These are phyloP conservation scores for Aspergillus glaucus DNA, from an alignment of 2,329 filamentous ascomycete species.

Conservation along the genomic window DNA sequence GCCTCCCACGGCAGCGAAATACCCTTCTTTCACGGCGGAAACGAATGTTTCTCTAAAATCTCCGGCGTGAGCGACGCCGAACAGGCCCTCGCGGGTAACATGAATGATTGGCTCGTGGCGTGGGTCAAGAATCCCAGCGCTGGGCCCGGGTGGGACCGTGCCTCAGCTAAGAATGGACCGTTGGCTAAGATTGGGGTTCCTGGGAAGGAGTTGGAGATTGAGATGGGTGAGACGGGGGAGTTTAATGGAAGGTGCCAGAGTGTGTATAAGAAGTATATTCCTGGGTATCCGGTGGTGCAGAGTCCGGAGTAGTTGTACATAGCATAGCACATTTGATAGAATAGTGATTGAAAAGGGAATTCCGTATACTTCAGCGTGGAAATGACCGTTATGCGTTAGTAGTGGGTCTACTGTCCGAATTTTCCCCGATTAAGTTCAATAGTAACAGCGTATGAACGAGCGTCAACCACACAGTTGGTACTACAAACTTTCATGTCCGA, in stretches of 20 bases:
- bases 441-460: no score
- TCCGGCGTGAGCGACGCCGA: constrained; percentile 10
- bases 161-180: constrained; percentile 10
- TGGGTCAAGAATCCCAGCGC: constrained; percentile 16
- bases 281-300: constrained; percentile 14
- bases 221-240: constrained; percentile 10
- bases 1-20: constrained; percentile 16
- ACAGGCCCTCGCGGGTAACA: constrained; percentile 15
- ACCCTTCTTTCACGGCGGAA: constrained; percentile 20
- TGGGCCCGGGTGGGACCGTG: constrained; percentile 13
- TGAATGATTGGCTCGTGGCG: constrained; percentile 17
- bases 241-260: constrained; percentile 16
- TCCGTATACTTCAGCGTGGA: no score
- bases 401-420: no score
- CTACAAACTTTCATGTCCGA: no score
- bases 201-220: constrained; percentile 11
- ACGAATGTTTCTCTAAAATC: constrained; percentile 14
- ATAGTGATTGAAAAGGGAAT: no score
- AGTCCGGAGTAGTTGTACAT: constrained; percentile 5
- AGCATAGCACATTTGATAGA: no score
- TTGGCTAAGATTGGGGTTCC: constrained; percentile 15
- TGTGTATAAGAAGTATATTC: constrained; percentile 13
- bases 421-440: no score
- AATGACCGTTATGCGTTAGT: no score
- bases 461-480: no score